Percentiles rank a stretch among this genome's conserved stretches.
Conservation (phyloP, 2,329 filamentous ascomycete species). For the Diplodia sapinea region DNA sequence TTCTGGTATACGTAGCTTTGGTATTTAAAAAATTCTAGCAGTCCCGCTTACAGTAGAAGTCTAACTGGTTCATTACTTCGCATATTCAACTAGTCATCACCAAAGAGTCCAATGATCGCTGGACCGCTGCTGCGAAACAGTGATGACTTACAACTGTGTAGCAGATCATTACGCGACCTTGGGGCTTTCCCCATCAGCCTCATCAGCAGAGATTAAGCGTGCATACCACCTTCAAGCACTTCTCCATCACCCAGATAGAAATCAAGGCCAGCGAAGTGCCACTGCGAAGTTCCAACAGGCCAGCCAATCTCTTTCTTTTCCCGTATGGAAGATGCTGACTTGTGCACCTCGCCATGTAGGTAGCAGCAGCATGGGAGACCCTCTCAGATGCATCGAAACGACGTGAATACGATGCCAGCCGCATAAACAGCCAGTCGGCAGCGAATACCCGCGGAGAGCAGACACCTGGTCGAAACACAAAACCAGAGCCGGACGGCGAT, state of each 20-base stretch:
- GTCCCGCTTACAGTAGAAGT: too few species aligned
- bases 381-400: neutral
- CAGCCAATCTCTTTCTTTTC: neutral
- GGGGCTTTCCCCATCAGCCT: neutral
- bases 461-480: neutral
- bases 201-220: neutral
- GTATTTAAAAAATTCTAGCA: too few species aligned
- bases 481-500: neutral
- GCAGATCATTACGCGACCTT: neutral
- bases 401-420: neutral
- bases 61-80: too few species aligned
- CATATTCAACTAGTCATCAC: too few species aligned
- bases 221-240: neutral
- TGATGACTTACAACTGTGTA: neutral
- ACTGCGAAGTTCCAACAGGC: neutral
- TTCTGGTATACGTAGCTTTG: too few species aligned
- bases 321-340: neutral
- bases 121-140: neutral
- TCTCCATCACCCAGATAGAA: neutral
- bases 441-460: neutral
- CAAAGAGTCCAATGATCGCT: neutral
- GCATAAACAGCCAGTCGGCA: neutral
- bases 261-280: neutral
- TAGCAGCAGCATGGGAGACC: conserved; percentile 1
- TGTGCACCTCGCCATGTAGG: neutral